Evolutionary conservation across 1,139 yeast genomes (phyloP), one percentile per base, ranked within the genome.

Genomic region (Pichia sp.): DNA sequence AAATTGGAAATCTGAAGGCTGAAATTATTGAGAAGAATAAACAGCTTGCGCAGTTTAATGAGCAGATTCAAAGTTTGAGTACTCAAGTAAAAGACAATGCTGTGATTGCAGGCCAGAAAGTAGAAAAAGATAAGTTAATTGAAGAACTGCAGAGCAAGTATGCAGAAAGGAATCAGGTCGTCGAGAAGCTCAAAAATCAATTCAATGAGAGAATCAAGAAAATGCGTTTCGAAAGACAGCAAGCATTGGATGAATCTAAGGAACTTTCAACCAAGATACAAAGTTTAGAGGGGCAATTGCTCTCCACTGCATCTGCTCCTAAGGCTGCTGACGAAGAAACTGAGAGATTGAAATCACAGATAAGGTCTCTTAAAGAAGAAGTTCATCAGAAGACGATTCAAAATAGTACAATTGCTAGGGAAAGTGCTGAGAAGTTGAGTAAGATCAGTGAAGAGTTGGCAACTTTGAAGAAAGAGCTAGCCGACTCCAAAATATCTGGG

Each of bases 11-110:
- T n/a, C 62, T 77, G 34, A 68, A 66, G 29, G 69, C 75, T 16
- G 76, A 76, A 36, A 56, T 74, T 7, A 70, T 68, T 13, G 75
- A 75, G 26, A 78, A 75, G 54, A 74, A 73, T 31, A 71, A 73
- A 56, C 75, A 75, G 57, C 62, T 43, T 30, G 4, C 69, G 26
- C 68, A 67, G 16, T 61, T 74, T 43, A 64, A 67, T 55, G 38
- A 51, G 7, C 62, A 69, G 56, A 48, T 62, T 19, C 57, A 60
- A 23, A 55, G 72, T 56, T 61, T 75, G 26, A 67, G 71, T 52
- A 69, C 66, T n/a, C 69, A 71, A 57, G 60, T 71, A 57, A 67
- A 75, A 15, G 45, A 52, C 13, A 26, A 16, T 7, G 7, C 16
- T 8, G 44, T 30, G 5, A 8, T 34, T 7, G 13, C 30, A 13